Base-by-base conservation (phyloP, 139 green algal genomes). In the Picochlorum sp. region DNA sequence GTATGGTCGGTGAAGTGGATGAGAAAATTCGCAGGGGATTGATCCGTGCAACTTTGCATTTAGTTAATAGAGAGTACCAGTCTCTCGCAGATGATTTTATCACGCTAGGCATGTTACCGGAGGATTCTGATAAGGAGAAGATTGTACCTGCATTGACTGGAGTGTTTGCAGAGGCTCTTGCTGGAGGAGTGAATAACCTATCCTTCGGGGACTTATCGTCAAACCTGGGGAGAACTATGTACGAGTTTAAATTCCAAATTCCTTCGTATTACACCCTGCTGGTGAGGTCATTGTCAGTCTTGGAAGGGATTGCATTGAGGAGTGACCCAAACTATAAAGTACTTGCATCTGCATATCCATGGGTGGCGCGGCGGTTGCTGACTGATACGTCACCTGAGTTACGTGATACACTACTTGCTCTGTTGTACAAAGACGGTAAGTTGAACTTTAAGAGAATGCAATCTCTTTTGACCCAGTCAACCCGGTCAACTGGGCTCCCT, bases 251-350 rank as follows among this genome's bases (percentile, higher is more conserved):
- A 28, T 96, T 96, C 72, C 76, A 74, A 4, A 85, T 96, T 28
- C 90, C 89, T 4, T 59, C 85, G 5, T 95, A 92, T 79, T 96
- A 94, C 77, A 95, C 86, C 3, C 81, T 96, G 49, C 78, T 96
- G 23, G 85, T 96, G 30, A 79, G 90, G 49, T 80, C 50, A 37
- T 69, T 96, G 16, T 83, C 77, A 11, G 87, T 95, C 44, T 79
- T 96, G 62, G 90, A 96, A 61, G 90, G 90, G 50, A 96, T 96
- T 49, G 90, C 90, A 5, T 76, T 96, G 21, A 75, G 85, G 16
- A 77, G 59, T 4, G 84, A 96, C 70, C 81, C 76, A 18, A 80
- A 90, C 54, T 96, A 95, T 79, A 96, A 96, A 86, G 88, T 96
- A 18, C 70, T 96, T 24, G 78, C 69, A 2, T 74, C 86, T 2